phyloP scores from a whole-genome alignment of 106 monocot genomes.

The Allium cepa region DNA sequence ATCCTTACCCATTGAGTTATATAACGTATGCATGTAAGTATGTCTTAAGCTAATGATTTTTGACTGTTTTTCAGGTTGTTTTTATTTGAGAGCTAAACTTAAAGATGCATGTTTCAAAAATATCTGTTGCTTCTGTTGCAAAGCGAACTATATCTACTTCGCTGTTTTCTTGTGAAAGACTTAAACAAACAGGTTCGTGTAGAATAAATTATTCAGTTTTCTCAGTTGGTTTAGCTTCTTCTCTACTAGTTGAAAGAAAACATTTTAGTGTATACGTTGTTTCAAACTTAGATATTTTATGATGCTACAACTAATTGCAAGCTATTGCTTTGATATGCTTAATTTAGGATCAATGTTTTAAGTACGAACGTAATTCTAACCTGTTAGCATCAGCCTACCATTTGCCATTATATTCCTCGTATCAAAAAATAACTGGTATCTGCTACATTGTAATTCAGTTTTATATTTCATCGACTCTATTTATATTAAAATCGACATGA shows the following conservation, averaged over 20 bases:
- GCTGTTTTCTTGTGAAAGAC: slow-evolving; percentile 36
- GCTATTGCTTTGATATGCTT: not conserved
- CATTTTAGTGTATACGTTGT: slow-evolving; percentile 1
- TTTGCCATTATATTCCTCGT: no score
- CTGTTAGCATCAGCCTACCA: no score
- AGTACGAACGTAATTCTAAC: not conserved
- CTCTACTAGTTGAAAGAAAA: not conserved
- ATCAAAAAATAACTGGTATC: no score
- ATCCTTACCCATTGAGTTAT: no score
- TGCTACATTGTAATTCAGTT: no score
- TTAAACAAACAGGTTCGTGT: slow-evolving; percentile 75
- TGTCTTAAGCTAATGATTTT: not conserved
- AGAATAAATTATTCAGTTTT: not conserved
- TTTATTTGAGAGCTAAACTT: not conserved
- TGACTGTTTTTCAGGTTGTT: not conserved
- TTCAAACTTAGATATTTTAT: slow-evolving; percentile 2
- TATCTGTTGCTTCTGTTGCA: slow-evolving; percentile 2
- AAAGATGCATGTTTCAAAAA: not conserved
- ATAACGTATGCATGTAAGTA: no score
- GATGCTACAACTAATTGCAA: not conserved
- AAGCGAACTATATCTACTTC: slow-evolving; percentile 30
- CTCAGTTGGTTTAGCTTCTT: not conserved
- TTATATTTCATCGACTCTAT: no score
- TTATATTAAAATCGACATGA: no score
- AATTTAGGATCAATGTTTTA: not conserved